Evolutionary conservation across 106 monocot species (phyloP), one percentile per base, ranked within the genome.

Genomic region (Amphibolis antarctica): DNA sequence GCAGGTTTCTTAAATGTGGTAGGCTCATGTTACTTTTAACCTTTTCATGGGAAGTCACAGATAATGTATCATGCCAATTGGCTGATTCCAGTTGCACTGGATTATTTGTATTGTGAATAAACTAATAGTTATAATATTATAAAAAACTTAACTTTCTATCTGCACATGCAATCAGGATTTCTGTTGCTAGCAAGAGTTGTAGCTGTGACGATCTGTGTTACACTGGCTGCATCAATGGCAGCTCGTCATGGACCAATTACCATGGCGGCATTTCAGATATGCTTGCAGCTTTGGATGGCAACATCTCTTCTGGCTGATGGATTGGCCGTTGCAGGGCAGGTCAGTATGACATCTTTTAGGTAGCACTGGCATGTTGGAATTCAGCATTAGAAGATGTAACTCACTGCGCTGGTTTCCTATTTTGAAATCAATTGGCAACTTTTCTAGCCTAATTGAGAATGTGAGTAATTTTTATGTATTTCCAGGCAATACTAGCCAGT

Each of bases 281-380:
- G 81, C 69, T 69, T 80, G 68, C 94, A 94, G 71, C 62, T 94
- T 52, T 94, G 94, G 94, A 36, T 94, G 52, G 46, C 94, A 0
- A 86, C 89, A 29, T 94, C 89, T 75, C 86, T 94, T 36, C 77
- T 94, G 53, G 86, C 94, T 12, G 94, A 94, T 78, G 94, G 94
- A 61, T 62, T 94, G 25, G 94, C 94, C 22, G 89, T 94, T 52
- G 94, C 94, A 28, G 94, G 86, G 44, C 94, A 94, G 89, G 94
- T 94, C 7, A 21, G 25, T 50, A 51, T 24, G 3, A 2, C 25
- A 48, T 55, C 42, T 62, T 13, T 18, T 53, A n/a, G 12, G 30
- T 30, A 49, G 18, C 49, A 49, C 17, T 49, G 7, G 36, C 7
- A n/a, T 36, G 7, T 36, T 2, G 7, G 36, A 2, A 36, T 36